Conservation (phyloP, 2,329 filamentous ascomycete species). For the Neofusicoccum sp. region DNA sequence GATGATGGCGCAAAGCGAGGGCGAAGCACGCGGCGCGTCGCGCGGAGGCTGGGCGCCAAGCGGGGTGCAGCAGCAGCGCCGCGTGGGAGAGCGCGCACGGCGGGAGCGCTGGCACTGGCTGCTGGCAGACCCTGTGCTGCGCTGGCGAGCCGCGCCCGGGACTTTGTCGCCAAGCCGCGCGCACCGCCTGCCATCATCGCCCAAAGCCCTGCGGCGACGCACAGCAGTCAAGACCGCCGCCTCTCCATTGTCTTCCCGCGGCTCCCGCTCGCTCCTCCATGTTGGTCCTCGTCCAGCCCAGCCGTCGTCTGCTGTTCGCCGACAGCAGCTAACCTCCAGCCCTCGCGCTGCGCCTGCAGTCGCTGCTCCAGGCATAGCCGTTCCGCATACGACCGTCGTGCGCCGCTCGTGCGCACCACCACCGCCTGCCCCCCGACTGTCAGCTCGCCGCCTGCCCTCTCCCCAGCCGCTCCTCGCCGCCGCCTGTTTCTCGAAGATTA, state of each 20-base stretch:
- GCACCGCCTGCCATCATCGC: not conserved
- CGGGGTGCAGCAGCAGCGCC: not conserved
- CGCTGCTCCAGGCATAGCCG: not conserved
- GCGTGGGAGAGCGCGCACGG: not conserved
- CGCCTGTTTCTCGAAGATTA: not conserved
- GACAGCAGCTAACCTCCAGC: conserved; percentile 15
- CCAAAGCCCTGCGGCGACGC: not conserved
- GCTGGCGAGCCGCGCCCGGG: not conserved
- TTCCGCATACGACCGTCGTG: not conserved
- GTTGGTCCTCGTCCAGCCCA: not conserved
- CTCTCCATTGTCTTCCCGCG: not conserved
- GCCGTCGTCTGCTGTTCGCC: conserved; percentile 12
- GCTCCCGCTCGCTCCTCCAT: not conserved
- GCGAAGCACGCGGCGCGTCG: not conserved
- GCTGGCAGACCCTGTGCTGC: not conserved
- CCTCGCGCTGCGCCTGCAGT: not conserved
- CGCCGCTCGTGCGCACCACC: not conserved
- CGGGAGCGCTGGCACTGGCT: not conserved
- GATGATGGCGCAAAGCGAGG: conserved; percentile 1
- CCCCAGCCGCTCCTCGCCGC: not conserved
- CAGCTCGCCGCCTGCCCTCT: not conserved
- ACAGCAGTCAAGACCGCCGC: not conserved
- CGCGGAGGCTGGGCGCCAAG: conserved; percentile 16
- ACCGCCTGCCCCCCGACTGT: not conserved
- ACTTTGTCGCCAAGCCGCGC: not conserved